Evolutionary conservation across 2,329 filamentous ascomycete genomes (phyloP).

Genomic region (Colletotrichum orbiculare): DNA sequence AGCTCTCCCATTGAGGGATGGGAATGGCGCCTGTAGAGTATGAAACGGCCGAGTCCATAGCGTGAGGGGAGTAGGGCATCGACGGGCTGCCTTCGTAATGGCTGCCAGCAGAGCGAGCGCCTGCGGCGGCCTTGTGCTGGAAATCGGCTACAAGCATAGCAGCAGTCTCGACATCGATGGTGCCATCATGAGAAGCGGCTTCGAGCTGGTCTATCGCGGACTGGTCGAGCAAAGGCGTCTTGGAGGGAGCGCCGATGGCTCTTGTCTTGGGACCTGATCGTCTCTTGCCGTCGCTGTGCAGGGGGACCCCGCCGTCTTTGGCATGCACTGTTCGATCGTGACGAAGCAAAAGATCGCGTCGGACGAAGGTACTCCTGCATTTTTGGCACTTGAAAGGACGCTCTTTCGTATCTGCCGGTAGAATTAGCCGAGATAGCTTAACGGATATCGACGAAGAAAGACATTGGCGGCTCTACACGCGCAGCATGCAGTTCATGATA

Average conservation of each 20-base stretch:
- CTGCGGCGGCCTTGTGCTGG: constrained; percentile 89
- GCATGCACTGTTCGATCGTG: constrained; percentile 99
- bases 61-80: constrained; percentile 79
- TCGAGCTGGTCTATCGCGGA: constrained; percentile 93
- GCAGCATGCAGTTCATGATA: too few relatives aligned
- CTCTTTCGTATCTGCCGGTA: constrained; percentile 88
- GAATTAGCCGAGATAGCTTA: constrained; percentile 16
- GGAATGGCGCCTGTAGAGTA: constrained; percentile 84
- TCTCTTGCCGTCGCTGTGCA: constrained; percentile 94
- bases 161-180: constrained; percentile 96
- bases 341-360: constrained; percentile 93
- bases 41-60: constrained; percentile 80
- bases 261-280: constrained; percentile 77
- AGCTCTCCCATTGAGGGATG: constrained; percentile 89
- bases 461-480: too few relatives aligned
- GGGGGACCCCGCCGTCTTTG: constrained; percentile 93
- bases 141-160: constrained; percentile 99
- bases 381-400: constrained; percentile 99
- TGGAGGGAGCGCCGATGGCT: constrained; percentile 73
- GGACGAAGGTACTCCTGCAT: constrained; percentile 97
- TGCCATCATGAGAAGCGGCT: constrained; percentile 81
- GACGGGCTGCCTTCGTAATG: constrained; percentile 68
- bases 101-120: constrained; percentile 69
- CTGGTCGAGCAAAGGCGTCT: constrained; percentile 85
- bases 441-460: too few relatives aligned